Evolutionary conservation across 345 rosid species (phyloP).

Genomic region (Eutrema heterophyllum): DNA sequence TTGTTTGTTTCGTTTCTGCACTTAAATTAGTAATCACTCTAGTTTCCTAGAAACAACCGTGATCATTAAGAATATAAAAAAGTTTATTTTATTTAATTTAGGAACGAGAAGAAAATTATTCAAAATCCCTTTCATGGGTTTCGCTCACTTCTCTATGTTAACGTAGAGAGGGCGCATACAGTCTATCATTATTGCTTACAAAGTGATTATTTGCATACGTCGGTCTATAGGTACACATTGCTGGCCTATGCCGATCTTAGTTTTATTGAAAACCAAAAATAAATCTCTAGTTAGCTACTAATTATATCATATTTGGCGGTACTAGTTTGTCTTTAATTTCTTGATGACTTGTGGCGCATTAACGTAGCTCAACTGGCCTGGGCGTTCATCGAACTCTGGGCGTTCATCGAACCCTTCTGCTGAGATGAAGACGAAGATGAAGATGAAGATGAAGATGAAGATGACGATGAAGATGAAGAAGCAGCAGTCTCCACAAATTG

Average conservation of each 20-base stretch:
- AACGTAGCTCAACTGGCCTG: background rate
- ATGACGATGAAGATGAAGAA: background rate
- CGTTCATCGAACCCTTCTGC: background rate
- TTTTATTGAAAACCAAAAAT: background rate
- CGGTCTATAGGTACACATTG: conserved; percentile 4
- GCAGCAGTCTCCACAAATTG: conserved; percentile 28
- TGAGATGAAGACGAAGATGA: background rate
- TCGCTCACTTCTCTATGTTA: conserved; percentile 11
- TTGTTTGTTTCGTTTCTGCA: too few species aligned
- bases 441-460: background rate
- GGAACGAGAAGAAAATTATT: background rate
- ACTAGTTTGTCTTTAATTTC: conserved; percentile 5
- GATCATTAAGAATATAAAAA: background rate
- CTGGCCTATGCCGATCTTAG: conserved; percentile 21
- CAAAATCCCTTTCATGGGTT: conserved; percentile 18
- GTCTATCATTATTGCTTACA: conserved; percentile 5
- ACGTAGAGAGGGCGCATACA: conserved; percentile 1
- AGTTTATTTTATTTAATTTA: background rate
- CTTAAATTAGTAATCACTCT: background rate
- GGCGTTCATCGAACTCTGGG: background rate
- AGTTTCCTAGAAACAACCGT: background rate
- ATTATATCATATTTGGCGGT: background rate
- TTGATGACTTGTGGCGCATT: background rate
- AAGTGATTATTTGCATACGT: background rate
- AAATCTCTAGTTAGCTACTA: background rate